A percentile compares a stretch with the other conserved stretches of the same genome.
Conservation (phyloP, 768 basidiomycete genomes). For the Austroboletus eburneus region DNA sequence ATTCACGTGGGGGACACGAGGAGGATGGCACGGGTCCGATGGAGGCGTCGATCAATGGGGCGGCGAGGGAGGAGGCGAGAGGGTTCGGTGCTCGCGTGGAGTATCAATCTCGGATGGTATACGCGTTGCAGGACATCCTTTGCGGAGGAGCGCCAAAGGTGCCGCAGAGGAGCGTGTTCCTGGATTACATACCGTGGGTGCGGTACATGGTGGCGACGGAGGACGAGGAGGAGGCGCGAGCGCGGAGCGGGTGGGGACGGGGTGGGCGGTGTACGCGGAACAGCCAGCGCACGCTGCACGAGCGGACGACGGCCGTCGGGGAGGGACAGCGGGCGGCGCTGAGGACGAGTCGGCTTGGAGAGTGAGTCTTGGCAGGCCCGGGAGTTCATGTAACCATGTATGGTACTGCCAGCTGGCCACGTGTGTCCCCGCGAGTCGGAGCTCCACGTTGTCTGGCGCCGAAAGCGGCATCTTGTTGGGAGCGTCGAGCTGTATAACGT, state of each 20-base stretch:
- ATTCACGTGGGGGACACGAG: slow-evolving; percentile 43
- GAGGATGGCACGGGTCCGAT: slow-evolving; percentile 28
- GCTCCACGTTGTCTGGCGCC: slow-evolving; percentile 26
- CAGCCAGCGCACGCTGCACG: slow-evolving; percentile 44
- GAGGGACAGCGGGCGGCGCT: slow-evolving; percentile 36
- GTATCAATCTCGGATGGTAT: slow-evolving; percentile 40
- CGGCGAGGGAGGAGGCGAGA: slow-evolving; percentile 14
- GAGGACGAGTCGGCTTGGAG: slow-evolving; percentile 17
- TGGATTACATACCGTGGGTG: slow-evolving; percentile 72
- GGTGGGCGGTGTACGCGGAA: slow-evolving; percentile 53
- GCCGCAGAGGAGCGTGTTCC: slow-evolving; percentile 44
- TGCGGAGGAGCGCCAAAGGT: slow-evolving; percentile 39
- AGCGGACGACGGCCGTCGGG: slow-evolving; percentile 40
- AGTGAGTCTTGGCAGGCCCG: slow-evolving; percentile 7
- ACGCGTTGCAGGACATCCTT: slow-evolving; percentile 48
- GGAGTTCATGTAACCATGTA: slow-evolving; percentile 20
- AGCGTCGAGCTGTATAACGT: slow-evolving; percentile 28
- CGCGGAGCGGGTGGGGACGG: slow-evolving; percentile 38
- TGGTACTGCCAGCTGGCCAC: slow-evolving; percentile 19
- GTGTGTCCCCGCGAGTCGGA: slow-evolving; percentile 27
- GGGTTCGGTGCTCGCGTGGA: slow-evolving; percentile 40
- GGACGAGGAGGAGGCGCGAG: slow-evolving; percentile 37
- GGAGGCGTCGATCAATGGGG: slow-evolving; percentile 34
- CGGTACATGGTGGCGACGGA: slow-evolving; percentile 63
- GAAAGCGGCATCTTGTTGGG: slow-evolving; percentile 15